phyloP scores from a whole-genome alignment of 176 grass and related monocot species.

The Urochloa ruziziensis region DNA sequence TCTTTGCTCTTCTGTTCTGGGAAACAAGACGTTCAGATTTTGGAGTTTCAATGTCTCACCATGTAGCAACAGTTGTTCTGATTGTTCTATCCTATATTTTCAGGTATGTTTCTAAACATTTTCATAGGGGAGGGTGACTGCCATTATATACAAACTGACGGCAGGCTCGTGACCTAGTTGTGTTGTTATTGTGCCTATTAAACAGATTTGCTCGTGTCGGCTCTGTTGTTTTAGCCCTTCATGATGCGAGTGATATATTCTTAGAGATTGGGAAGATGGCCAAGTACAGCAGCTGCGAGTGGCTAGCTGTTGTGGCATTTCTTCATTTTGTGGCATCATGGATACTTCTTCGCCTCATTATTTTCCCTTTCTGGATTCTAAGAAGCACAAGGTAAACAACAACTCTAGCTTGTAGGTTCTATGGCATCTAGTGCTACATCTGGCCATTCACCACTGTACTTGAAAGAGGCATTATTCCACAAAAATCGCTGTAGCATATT shows the following conservation, averaged over 20 bases:
- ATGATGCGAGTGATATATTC: constrained; percentile 92
- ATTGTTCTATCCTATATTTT: constrained; percentile 86
- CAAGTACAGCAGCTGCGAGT: constrained; percentile 81
- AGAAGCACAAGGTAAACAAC: constrained; percentile 84
- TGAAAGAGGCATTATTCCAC: neutral
- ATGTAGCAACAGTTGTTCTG: constrained; percentile 71
- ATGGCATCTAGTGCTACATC: neutral
- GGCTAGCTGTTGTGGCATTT: constrained; percentile 61
- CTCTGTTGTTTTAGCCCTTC: constrained; percentile 74
- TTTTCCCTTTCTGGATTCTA: constrained; percentile 88
- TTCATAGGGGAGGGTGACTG: neutral
- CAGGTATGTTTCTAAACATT: constrained; percentile 46
- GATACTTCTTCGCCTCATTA: constrained; percentile 78
- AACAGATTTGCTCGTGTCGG: constrained; percentile 83
- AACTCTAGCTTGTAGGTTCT: constrained; percentile 8
- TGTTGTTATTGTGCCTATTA: constrained; percentile 13
- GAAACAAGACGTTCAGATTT: constrained; percentile 85
- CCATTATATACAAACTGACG: constrained; percentile 5
- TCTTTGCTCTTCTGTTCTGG: constrained; percentile 92
- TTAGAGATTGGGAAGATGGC: constrained; percentile 90
- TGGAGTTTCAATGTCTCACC: constrained; percentile 88
- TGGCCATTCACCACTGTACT: constrained; percentile 2
- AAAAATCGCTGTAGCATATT: neutral
- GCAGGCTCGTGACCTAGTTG: constrained; percentile 10
- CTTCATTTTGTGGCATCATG: constrained; percentile 76